Evolutionary conservation across 2,329 filamentous ascomycete genomes (phyloP), one percentile per base, ranked within the genome.

Genomic region (Monosporascus cannonballus): DNA sequence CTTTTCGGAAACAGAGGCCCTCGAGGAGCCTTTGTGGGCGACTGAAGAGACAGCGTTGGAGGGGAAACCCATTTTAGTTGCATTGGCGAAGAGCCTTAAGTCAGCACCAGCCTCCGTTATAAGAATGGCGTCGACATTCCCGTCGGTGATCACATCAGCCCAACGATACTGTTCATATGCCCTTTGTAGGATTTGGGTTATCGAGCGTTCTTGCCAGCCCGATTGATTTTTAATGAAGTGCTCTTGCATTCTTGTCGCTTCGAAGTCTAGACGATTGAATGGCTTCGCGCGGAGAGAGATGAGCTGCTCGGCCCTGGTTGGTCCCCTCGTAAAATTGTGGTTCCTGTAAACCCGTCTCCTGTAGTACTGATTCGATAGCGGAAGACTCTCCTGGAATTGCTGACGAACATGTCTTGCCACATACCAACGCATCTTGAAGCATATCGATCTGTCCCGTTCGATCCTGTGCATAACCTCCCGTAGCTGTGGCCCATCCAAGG

Each of bases 211-310:
- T 17, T 42, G 37, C 45, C 46, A 52, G 24, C 46, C 24, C 11
- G 45, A 20, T 24, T 52, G 50, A 20, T 44, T 46, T 20, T 44
- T 52, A 6, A 14, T 9, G 37, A 52, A 48, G 14, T 20, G n/a
- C 4, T 17, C 24, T 6, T 42, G 27, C 15, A 25, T 30, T 15
- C 50, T 17, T 11, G 20, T 24, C n/a, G 50, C 45, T 36, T 52
- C 50, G 24, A 52, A 52, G 24, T 51, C 50, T 4, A 51, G 50
- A n/a, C 50, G 50, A 9, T 51, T 51, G 42, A 47, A 51, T n/a
- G 42, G 50, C n/a, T 24, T 46, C 24, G 38, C 14, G 5, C 39
- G 39, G 9, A 42, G 39, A 14, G 39, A 42, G 11, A 42, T 20
- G 14, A 42, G 39, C 39, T 42, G 39, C 39, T 42, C 18, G 20